Percentiles rank a stretch among this genome's conserved stretches.
These are phyloP conservation scores for Mrakia gelida DNA, from an alignment of 768 basidiomycete species.

Conservation along the genomic window DNA sequence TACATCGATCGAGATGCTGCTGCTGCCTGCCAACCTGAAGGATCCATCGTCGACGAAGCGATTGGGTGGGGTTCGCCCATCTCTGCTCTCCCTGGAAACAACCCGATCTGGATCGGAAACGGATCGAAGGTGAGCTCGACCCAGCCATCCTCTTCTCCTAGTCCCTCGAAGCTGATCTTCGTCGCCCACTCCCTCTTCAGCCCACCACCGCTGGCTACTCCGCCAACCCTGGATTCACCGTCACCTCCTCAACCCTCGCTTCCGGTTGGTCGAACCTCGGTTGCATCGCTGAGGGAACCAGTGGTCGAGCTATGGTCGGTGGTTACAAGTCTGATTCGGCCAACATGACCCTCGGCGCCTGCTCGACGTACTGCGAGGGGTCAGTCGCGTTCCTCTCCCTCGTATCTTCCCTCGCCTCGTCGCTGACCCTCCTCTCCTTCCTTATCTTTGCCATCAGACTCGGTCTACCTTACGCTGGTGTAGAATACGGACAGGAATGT, in stretches of 20 bases:
- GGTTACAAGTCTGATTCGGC: conserved; percentile 33
- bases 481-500: conserved; percentile 41
- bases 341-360: conserved; percentile 42
- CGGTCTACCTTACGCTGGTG: conserved; percentile 40
- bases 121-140: conserved; percentile 31
- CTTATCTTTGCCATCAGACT: not conserved
- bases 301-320: conserved; percentile 40
- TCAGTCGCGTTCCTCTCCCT: conserved; percentile 2
- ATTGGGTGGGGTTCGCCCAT: conserved; percentile 40
- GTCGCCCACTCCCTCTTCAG: not conserved
- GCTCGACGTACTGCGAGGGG: conserved; percentile 26
- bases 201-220: conserved; percentile 37
- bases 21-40: conserved; percentile 39
- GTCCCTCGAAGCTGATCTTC: not conserved
- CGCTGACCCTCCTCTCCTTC: conserved; percentile 20
- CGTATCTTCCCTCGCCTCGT: conserved; percentile 35
- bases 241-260: conserved; percentile 38
- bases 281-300: conserved; percentile 43
- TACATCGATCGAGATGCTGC: conserved; percentile 39
- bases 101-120: conserved; percentile 40
- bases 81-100: conserved; percentile 41
- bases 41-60: conserved; percentile 42
- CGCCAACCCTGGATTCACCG: conserved; percentile 34
- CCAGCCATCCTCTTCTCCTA: not conserved
- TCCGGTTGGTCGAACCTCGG: conserved; percentile 40